phyloP scores from a whole-genome alignment of 2,329 filamentous ascomycete genomes.

The Monosporascus sp. region DNA sequence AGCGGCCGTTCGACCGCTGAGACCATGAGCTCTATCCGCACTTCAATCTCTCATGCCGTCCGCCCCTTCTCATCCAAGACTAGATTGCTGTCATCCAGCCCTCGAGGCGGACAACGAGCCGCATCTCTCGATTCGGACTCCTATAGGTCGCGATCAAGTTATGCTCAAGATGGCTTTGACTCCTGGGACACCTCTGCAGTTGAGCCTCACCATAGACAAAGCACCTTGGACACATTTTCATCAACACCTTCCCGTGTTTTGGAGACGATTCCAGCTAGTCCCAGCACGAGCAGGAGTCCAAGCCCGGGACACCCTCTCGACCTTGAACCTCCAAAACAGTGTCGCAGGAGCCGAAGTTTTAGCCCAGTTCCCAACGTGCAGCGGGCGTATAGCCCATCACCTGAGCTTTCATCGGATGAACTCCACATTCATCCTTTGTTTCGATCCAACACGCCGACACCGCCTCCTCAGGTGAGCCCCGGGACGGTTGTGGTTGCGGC shows the following conservation, averaged over 20 bases:
- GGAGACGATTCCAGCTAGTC: slow-evolving; percentile 66
- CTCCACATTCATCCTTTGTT: slow-evolving; percentile 75
- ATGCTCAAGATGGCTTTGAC: slow-evolving; percentile 61
- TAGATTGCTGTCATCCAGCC: slow-evolving; percentile 41
- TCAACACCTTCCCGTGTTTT: slow-evolving; percentile 46
- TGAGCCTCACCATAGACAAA: slow-evolving; percentile 55
- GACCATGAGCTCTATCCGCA: slow-evolving; percentile 42
- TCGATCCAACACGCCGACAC: slow-evolving; percentile 63
- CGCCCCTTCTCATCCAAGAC: slow-evolving; percentile 54
- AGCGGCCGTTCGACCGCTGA: slow-evolving; percentile 39
- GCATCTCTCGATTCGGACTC: slow-evolving; percentile 43
- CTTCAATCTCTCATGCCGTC: slow-evolving; percentile 41
- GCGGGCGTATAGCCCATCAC: slow-evolving; percentile 30
- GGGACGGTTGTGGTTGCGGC: slow-evolving; percentile 68
- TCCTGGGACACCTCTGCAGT: slow-evolving; percentile 70
- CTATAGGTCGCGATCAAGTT: slow-evolving; percentile 28
- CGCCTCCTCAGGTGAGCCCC: slow-evolving; percentile 59
- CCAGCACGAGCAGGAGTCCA: slow-evolving; percentile 57
- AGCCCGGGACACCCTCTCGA: slow-evolving; percentile 59
- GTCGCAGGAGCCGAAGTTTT: slow-evolving; percentile 45
- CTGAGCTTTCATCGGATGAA: slow-evolving; percentile 42
- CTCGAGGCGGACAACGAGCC: slow-evolving; percentile 34
- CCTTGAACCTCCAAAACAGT: slow-evolving; percentile 41
- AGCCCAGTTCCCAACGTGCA: slow-evolving; percentile 36
- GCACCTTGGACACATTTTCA: slow-evolving; percentile 45